Percentiles rank a stretch among this genome's conserved stretches.
Evolutionary conservation across 2,329 filamentous ascomycete genomes (phyloP).

Genomic region (Botrytis cinerea): DNA sequence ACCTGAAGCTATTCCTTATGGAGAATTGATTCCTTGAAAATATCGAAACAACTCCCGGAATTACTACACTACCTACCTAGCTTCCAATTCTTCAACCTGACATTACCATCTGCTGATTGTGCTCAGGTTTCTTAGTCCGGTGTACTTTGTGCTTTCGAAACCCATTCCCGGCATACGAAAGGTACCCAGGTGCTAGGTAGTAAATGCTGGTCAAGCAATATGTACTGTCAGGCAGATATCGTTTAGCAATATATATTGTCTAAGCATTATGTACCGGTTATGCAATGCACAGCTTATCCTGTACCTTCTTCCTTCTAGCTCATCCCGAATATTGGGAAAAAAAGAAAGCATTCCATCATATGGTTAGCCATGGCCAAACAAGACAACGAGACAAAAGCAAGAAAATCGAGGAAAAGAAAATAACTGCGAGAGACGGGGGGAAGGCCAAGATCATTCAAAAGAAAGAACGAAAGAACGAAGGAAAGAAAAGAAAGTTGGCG

Average conservation of each 20-base stretch:
- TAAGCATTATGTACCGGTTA: slow-evolving; percentile 15
- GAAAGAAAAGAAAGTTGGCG: neutral
- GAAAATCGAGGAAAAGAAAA: neutral
- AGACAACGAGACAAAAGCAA: slow-evolving; percentile 2
- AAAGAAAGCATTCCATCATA: neutral
- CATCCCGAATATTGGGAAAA: neutral
- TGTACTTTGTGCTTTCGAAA: neutral
- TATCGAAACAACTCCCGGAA: slow-evolving; percentile 9
- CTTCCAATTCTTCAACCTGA: slow-evolving; percentile 5
- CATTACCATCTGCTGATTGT: slow-evolving; percentile 3
- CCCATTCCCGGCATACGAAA: slow-evolving; percentile 11
- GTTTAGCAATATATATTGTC: slow-evolving; percentile 7
- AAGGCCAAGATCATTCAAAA: neutral
- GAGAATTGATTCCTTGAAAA: slow-evolving; percentile 7
- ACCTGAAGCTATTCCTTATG: slow-evolving; percentile 21
- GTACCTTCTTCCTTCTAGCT: slow-evolving; percentile 1
- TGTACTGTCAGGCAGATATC: neutral
- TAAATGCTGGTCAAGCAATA: slow-evolving; percentile 19
- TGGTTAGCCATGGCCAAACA: neutral
- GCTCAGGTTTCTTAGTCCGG: neutral
- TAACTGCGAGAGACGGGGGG: neutral
- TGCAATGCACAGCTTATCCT: slow-evolving; percentile 15
- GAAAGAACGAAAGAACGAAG: neutral
- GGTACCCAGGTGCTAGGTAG: neutral
- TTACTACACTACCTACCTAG: slow-evolving; percentile 10